Evolutionary conservation across 2,329 filamentous ascomycete species (phyloP), one percentile per base, ranked within the genome.

Genomic region (Fusarium xyrophilum): DNA sequence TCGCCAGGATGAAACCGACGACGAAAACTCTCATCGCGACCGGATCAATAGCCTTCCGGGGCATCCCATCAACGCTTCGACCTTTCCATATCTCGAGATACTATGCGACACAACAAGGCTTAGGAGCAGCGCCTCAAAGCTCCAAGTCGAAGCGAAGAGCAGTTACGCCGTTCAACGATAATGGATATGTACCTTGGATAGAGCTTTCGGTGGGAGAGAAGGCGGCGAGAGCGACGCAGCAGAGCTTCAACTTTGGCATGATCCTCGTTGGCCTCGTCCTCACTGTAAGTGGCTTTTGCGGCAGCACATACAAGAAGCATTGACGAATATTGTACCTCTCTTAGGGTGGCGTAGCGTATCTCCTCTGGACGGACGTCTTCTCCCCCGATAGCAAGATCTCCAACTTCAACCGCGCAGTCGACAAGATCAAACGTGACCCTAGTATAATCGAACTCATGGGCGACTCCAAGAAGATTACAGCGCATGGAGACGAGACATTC

Each of bases 341-440:
- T 10, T 71, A 93, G 91, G 89, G 89, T 65, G 89, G 88, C n/a
- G 91, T 97, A 13, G 85, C 85, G 56, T 93, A 92, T 73, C 84
- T 96, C 51, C 83, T 97, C 25, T 97, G 91, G 79, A 86, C 87
- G 7, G 93, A 97, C 67, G 91, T 97, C 44, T 93, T 97, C 78
- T 91, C 91, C 7, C 86, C 91, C 23, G 91, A 94, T 75, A 96
- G 92, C 82, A 94, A 93, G 79, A 95, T 91, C 19, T 87, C 89
- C 59, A 89, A 96, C 76, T 97, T 97, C 84, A 97, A 96, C 81
- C 90, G 91, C 67, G 92, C 93, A 2, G 91, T 96, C 48, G 87
- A 92, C 74, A 88, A 89, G 65, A 89, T 98, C 76, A 92, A 90
- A 76, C 84, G 86, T 54, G 91, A 96, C 75, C 78, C 86, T 1